Percentiles rank a stretch among this genome's conserved stretches.
Conservation (phyloP, 768 basidiomycete species). For the Phylloporus sp. region DNA sequence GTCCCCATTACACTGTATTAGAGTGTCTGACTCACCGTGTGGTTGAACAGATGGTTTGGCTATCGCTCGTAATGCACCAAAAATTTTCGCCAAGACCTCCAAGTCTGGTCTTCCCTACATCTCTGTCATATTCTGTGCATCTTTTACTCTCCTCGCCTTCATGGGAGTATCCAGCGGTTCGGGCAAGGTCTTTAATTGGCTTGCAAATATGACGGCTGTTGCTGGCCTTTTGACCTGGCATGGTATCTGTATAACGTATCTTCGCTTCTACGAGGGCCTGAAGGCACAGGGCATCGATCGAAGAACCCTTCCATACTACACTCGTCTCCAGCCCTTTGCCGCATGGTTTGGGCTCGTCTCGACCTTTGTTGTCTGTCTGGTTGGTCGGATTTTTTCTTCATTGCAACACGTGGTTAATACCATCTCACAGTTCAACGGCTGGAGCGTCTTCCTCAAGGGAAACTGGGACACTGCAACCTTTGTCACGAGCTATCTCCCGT, state of each 20-base stretch:
- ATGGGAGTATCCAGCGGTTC: constrained; percentile 71
- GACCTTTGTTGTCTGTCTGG: constrained; percentile 55
- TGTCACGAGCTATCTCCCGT: constrained; percentile 78
- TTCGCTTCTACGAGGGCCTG: constrained; percentile 83
- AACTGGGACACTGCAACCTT: constrained; percentile 63
- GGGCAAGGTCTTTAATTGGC: constrained; percentile 76
- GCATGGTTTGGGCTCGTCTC: constrained; percentile 48
- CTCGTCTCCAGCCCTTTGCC: constrained; percentile 66
- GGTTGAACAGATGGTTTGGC: constrained; percentile 68
- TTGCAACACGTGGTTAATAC: constrained; percentile 25
- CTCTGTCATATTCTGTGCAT: constrained; percentile 63
- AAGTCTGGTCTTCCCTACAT: constrained; percentile 73
- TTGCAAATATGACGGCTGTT: constrained; percentile 70
- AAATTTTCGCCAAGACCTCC: constrained; percentile 66
- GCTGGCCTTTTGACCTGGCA: constrained; percentile 79
- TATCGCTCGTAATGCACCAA: constrained; percentile 75
- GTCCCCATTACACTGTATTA: constrained; percentile 21
- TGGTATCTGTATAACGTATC: constrained; percentile 69
- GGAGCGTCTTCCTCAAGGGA: constrained; percentile 48
- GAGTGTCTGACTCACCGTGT: background rate
- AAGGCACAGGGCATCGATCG: constrained; percentile 79
- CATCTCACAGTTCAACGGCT: constrained; percentile 45
- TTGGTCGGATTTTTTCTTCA: constrained; percentile 33
- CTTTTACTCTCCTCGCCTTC: constrained; percentile 71
- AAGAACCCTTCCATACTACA: constrained; percentile 62